phyloP scores from a whole-genome alignment of 1,284 basidiomycete species.

The Fomes fomentarius region DNA sequence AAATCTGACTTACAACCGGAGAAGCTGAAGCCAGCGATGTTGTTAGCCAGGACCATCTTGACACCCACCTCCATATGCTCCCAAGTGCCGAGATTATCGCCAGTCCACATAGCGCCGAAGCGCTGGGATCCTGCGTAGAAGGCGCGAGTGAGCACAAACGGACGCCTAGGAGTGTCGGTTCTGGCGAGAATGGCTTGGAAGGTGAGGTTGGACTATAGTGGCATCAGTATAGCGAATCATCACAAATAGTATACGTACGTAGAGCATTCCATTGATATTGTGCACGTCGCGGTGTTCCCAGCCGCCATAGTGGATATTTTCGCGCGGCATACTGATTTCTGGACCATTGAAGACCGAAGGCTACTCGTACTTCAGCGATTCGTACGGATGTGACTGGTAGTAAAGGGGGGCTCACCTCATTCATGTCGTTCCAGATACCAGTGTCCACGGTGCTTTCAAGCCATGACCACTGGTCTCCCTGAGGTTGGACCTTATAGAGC shows the following conservation, averaged over 20 bases:
- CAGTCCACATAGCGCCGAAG: conserved; percentile 98
- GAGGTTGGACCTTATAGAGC: conserved; percentile 71
- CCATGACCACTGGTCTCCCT: conserved; percentile 67
- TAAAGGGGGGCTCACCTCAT: conserved; percentile 61
- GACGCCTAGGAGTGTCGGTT: conserved; percentile 75
- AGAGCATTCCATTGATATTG: conserved; percentile 92
- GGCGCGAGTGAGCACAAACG: conserved; percentile 94
- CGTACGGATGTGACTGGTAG: conserved; percentile 1
- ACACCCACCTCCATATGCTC: conserved; percentile 94
- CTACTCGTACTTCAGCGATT: conserved; percentile 47
- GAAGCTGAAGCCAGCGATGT: conserved; percentile 94
- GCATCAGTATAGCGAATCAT: conserved; percentile 5
- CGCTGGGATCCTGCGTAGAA: conserved; percentile 97
- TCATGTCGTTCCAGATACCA: conserved; percentile 99
- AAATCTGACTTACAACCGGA: conserved; percentile 70
- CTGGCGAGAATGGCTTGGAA: conserved; percentile 82
- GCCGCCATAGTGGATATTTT: conserved; percentile 88
- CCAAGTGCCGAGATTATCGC: conserved; percentile 98
- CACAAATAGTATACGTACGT: conserved; percentile 46
- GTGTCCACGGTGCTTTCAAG: conserved; percentile 78
- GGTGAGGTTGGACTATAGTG: conserved; percentile 80
- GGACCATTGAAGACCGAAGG: conserved; percentile 98
- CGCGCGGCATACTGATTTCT: conserved; percentile 96
- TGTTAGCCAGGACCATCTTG: conserved; percentile 92
- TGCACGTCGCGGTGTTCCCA: conserved; percentile 99